Evolutionary conservation across 257 asterid species (phyloP), one percentile per base, ranked within the genome.

Genomic region (Rauvolfia tetraphylla): DNA sequence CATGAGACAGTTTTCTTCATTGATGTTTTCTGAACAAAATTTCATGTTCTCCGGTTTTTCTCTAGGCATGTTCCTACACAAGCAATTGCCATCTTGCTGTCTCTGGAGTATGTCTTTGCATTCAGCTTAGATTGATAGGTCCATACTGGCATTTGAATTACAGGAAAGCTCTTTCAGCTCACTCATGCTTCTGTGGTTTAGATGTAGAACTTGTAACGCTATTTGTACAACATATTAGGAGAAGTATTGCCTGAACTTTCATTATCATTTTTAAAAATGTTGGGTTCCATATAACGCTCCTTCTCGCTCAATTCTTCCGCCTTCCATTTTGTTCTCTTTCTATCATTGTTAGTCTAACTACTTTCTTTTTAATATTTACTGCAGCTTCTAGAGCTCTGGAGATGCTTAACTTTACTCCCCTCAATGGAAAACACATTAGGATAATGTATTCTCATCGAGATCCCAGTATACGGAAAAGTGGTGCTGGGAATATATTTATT

Each of bases 361-460:
- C 33, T 3, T 41, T 31, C 57, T 36, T n/a, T 71, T 57, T 23
- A 22, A 23, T 72, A 12, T 72, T 80, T 78, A 8, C 78, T 72
- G 74, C 71, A 95, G 99, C 99, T 73, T 95, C 84, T 68, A 90
- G 97, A 72, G 96, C 99, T 38, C 4, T 92, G 84, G 88, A 84
- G 80, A 84, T 86, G 75, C 83, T 95, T 74, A 95, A 91, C 86
- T 95, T 91, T 77, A 88, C 98, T 75, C 90, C 92, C 65, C 99
- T 95, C 68, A 91, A 89, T 83, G 98, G 95, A 59, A 92, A 78
- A 80, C 92, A 96, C 31, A 88, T 95, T 29, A 85, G 99, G 83
- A 74, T 92, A 29, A 91, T 89, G 96, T 90, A 91, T 76, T 95
- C 98, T 68, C 91, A 89, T 71, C 87, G 99, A 13, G 99, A 95